These are phyloP conservation scores for Rauvolfia tetraphylla DNA, from an alignment of 257 asterid genomes.

Conservation along the genomic window DNA sequence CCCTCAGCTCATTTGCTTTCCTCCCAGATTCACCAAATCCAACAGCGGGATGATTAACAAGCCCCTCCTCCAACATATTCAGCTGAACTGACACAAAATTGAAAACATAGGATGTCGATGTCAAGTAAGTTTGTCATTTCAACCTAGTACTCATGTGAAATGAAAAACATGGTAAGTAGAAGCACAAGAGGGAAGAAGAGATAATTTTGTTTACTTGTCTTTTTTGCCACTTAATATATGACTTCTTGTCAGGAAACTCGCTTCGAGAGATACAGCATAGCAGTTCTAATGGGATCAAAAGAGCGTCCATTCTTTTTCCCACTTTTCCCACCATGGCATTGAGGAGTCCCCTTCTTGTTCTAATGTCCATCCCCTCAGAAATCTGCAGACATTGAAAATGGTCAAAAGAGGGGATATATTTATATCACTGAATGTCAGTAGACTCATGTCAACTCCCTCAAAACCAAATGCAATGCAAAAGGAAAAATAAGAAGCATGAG, in stretches of 20 bases:
- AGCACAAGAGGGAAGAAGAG: conserved; percentile 18
- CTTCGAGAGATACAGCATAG: conserved; percentile 91
- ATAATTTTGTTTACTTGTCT: conserved; percentile 74
- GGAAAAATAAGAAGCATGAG: not conserved
- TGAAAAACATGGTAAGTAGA: not conserved
- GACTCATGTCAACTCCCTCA: not conserved
- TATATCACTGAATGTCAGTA: not conserved
- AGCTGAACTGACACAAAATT: conserved; percentile 88
- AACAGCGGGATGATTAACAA: conserved; percentile 78
- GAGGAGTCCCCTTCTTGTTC: conserved; percentile 88
- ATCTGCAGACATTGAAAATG: conserved; percentile 42
- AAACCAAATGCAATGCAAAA: not conserved
- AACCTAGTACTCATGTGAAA: conserved; percentile 1
- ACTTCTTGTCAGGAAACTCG: conserved; percentile 89
- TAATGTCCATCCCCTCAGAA: conserved; percentile 83
- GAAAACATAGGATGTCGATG: conserved; percentile 23
- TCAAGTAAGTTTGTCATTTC: conserved; percentile 9
- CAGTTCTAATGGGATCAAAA: conserved; percentile 85
- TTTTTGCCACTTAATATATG: conserved; percentile 96
- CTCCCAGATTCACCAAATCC: conserved; percentile 98
- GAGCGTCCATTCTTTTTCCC: conserved; percentile 94
- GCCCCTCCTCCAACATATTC: conserved; percentile 98
- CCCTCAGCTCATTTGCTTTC: conserved; percentile 75
- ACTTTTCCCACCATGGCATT: conserved; percentile 95
- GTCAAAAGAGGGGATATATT: not conserved